phyloP scores from a whole-genome alignment of 441 rosid genomes.

The Euphorbia celastroides region DNA sequence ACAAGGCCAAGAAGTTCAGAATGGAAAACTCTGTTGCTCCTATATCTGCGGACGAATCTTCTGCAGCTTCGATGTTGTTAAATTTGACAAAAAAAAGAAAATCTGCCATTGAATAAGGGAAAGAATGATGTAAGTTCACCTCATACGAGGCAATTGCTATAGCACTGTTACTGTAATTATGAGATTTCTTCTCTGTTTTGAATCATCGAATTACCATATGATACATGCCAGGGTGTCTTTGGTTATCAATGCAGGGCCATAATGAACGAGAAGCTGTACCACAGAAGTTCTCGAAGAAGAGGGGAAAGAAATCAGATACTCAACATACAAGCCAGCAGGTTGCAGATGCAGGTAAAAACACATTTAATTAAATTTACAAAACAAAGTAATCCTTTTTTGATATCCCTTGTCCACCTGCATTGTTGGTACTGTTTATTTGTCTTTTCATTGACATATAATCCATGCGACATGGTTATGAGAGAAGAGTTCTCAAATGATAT shows the following conservation, averaged over 20 bases:
- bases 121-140: constrained; percentile 28
- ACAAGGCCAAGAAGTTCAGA: constrained; percentile 13
- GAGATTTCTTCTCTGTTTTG: not conserved
- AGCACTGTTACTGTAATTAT: not conserved
- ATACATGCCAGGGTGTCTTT: not conserved
- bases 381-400: not conserved
- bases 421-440: not conserved
- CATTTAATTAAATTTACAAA: not conserved
- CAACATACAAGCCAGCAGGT: constrained; percentile 6
- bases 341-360: constrained; percentile 2
- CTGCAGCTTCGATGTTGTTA: constrained; percentile 12
- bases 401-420: not conserved
- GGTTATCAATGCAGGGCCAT: not conserved
- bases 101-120: constrained; percentile 17
- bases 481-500: not conserved
- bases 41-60: not conserved
- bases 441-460: not conserved
- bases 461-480: not conserved
- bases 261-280: not conserved
- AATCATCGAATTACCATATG: not conserved
- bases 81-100: constrained; percentile 9
- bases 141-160: not conserved
- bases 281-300: not conserved
- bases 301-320: not conserved
- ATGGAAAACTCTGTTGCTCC: constrained; percentile 13